phyloP scores from a whole-genome alignment of 2,329 filamentous ascomycete species.

The Pseudopithomyces maydicus region DNA sequence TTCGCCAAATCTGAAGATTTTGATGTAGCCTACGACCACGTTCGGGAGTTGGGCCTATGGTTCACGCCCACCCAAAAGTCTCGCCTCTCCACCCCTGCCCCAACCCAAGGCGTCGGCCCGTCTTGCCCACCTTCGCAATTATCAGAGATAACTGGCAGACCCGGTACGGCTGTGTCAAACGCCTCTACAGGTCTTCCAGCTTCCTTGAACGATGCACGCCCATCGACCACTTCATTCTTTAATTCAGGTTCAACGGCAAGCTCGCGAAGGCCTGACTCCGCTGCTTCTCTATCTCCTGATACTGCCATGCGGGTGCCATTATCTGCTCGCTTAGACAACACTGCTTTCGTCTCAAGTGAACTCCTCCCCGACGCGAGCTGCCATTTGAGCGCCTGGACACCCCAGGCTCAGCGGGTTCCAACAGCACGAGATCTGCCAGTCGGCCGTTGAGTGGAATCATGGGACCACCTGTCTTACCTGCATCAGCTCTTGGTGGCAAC shows the following conservation, averaged over 20 bases:
- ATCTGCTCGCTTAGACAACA: conserved; percentile 22
- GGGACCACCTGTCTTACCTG: conserved; percentile 41
- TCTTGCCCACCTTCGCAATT: conserved; percentile 34
- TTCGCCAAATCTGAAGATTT: conserved; percentile 48
- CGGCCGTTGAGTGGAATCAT: conserved; percentile 28
- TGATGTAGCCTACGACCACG: conserved; percentile 35
- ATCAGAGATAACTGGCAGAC: conserved; percentile 29
- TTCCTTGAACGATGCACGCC: conserved; percentile 21
- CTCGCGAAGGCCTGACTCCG: conserved; percentile 33
- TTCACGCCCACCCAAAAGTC: conserved; percentile 21
- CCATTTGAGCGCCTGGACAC: conserved; percentile 45
- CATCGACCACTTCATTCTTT: conserved; percentile 22
- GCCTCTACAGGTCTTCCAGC: conserved; percentile 5
- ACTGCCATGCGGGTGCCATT: background rate
- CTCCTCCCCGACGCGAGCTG: conserved; percentile 47
- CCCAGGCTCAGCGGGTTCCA: conserved; percentile 30
- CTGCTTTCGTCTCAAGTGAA: conserved; percentile 20
- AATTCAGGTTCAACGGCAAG: conserved; percentile 21
- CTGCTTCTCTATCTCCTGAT: conserved; percentile 15
- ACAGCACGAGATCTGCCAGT: conserved; percentile 26
- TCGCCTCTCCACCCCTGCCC: conserved; percentile 1
- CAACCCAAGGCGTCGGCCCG: conserved; percentile 13
- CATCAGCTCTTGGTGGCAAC: conserved; percentile 20
- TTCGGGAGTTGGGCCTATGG: conserved; percentile 40
- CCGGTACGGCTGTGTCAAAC: conserved; percentile 25